Base-by-base conservation (phyloP, 805 yeast genomes). In the Candida tibetensis region DNA sequence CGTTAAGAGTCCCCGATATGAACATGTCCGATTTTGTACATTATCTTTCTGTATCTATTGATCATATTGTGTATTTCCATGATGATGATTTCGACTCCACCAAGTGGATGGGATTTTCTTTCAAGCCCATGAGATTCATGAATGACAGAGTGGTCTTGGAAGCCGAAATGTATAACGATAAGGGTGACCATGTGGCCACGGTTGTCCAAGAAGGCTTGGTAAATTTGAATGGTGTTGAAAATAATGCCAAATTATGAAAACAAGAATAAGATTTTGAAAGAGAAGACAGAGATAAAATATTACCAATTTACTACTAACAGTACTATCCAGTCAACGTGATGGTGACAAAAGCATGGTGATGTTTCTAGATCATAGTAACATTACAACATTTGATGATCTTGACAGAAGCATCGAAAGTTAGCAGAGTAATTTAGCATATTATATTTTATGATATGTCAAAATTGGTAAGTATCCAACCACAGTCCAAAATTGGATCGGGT, bases 1-100 rank as follows among this genome's bases (percentile, higher is more conserved):
- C 75, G 37, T 71, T 79, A 38, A 55, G 67, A 4, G 36, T 75
- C 36, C 57, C 71, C 29, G 46, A 53, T 14, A 53, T 57, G 40
- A 19, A 32, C 26, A 38, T 50, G 30, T 34, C 37, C 14, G 45
- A 54, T 12, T 32, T 42, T 16, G 47, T 49, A 12, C 60, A 57
- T 34, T 69, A 67, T 26, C 71, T 77, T 45, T 73, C 79, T 12
- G 81, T 79, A 3, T 77, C 85, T 16, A 57, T 83, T 45, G 89
- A 82, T 47, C 89, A 83, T 52, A 60, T 79, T 0, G 71, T 85
- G 22, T 80, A 80, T 55, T 81, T 83, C 63, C 86, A 81, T 52
- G 75, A 70, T 60, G 58, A 60, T 13, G 77, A 73, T 38, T 69
- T 77, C 41, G 62, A 69, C 29, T 61, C 67, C 2, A 64, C 70